phyloP scores from a whole-genome alignment of 23 red algal species.

The Gracilaria gracilis region DNA sequence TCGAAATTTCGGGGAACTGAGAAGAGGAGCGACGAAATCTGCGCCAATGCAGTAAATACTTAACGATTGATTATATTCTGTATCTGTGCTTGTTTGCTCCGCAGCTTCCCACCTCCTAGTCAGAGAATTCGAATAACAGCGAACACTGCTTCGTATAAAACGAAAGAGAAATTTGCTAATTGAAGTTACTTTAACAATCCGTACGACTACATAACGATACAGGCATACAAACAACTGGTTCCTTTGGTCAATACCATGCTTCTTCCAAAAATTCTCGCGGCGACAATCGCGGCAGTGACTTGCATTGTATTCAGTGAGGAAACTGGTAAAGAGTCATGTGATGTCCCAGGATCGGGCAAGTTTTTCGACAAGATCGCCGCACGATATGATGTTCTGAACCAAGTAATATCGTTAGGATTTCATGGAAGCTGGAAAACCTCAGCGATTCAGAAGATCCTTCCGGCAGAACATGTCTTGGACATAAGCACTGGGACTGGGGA shows the following conservation, averaged over 20 bases:
- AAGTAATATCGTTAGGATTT: conserved; percentile 81
- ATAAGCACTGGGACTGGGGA: conserved; percentile 94
- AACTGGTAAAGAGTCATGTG: not conserved
- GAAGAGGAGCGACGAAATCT: too few species aligned
- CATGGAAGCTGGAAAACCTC: conserved; percentile 55
- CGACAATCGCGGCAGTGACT: not conserved
- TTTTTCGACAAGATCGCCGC: conserved; percentile 91
- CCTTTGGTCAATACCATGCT: not conserved
- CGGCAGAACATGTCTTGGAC: conserved; percentile 67
- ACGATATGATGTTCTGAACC: conserved; percentile 91
- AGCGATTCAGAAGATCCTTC: conserved; percentile 48
- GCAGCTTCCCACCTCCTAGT: too few species aligned
- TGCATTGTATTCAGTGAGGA: not conserved
- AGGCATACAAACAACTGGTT: not conserved
- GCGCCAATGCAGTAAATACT: too few species aligned
- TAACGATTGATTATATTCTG: too few species aligned
- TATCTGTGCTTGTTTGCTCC: too few species aligned
- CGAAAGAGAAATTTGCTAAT: too few species aligned
- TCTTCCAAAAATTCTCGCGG: not conserved
- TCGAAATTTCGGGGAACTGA: too few species aligned
- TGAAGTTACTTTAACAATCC: too few species aligned
- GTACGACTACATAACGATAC: too few species aligned
- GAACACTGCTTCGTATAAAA: too few species aligned
- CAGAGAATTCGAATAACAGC: too few species aligned
- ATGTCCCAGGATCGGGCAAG: conserved; percentile 70